Conservation (phyloP, 345 rosid species). For the Noccaea bulbosa region DNA sequence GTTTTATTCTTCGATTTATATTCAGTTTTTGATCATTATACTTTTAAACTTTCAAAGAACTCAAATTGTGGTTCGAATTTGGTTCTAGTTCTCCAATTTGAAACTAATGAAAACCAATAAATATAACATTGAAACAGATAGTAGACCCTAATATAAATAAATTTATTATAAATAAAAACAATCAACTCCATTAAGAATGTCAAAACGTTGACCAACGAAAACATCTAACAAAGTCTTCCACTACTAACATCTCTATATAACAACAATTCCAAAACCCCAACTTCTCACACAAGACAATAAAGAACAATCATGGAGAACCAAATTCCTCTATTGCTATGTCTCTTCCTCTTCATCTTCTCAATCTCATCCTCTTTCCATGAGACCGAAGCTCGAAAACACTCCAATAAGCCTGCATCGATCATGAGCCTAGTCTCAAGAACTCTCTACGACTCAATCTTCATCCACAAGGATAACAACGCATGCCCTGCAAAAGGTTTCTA, state of each 20-base stretch:
- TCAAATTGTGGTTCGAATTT: not conserved
- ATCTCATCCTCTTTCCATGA: constrained; percentile 32
- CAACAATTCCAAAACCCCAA: constrained; percentile 11
- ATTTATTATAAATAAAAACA: constrained; percentile 11
- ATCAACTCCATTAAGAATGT: constrained; percentile 34
- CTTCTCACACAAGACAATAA: constrained; percentile 20
- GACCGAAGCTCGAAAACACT: constrained; percentile 46
- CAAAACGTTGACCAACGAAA: constrained; percentile 36
- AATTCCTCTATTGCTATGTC: constrained; percentile 29
- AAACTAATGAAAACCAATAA: not conserved
- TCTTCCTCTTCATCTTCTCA: constrained; percentile 36
- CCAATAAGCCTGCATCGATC: constrained; percentile 13
- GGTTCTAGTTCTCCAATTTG: not conserved
- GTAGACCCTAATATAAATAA: not conserved
- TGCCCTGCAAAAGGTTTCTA: constrained; percentile 68
- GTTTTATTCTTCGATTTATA: not conserved
- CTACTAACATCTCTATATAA: constrained; percentile 35
- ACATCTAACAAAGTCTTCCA: constrained; percentile 34
- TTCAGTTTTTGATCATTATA: not conserved
- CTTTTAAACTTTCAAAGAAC: not conserved
- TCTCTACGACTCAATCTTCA: constrained; percentile 52
- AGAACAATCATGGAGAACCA: constrained; percentile 35
- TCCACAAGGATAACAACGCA: constrained; percentile 55
- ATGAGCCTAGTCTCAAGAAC: constrained; percentile 47
- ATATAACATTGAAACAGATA: constrained; percentile 14